phyloP scores from a whole-genome alignment of 1,284 basidiomycete species.

The Kwoniella shivajii region DNA sequence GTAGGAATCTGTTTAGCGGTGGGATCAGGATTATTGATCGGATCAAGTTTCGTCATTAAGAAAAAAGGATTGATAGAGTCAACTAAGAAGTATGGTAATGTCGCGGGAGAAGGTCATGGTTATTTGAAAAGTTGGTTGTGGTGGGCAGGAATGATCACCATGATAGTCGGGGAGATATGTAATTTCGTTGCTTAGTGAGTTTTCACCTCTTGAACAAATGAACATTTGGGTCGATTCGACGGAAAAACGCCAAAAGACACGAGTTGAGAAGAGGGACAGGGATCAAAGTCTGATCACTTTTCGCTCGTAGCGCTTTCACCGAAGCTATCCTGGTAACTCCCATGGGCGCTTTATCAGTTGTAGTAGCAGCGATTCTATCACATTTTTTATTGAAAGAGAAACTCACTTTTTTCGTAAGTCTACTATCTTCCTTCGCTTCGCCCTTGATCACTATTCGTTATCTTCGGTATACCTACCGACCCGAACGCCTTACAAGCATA shows the following conservation, averaged over 20 bases:
- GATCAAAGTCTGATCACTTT: background rate
- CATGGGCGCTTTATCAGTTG: conserved; percentile 92
- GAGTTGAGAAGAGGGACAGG: background rate
- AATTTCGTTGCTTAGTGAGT: conserved; percentile 56
- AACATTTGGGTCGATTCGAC: too few species aligned
- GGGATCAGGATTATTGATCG: conserved; percentile 83
- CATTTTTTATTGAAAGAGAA: conserved; percentile 91
- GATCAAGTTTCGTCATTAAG: conserved; percentile 73
- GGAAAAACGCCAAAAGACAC: too few species aligned
- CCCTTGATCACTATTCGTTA: background rate
- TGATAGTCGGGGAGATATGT: conserved; percentile 54
- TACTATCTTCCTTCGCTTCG: background rate
- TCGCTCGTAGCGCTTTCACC: conserved; percentile 39
- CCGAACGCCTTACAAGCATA: too few species aligned
- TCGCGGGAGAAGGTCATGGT: conserved; percentile 86
- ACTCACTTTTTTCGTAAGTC: conserved; percentile 62
- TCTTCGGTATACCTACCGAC: background rate
- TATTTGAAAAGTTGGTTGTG: conserved; percentile 83
- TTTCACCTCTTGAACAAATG: too few species aligned
- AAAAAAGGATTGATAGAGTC: conserved; percentile 75
- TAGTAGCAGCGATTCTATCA: conserved; percentile 90
- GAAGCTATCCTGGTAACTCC: conserved; percentile 59
- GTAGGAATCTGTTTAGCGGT: conserved; percentile 76
- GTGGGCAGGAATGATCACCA: conserved; percentile 67
- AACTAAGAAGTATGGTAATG: conserved; percentile 60